A percentile compares a stretch with the other conserved stretches of the same genome.
phyloP scores from a whole-genome alignment of 225 moss, liverwort and hornwort species.

The Bryoerythrophyllum caledonicum region DNA sequence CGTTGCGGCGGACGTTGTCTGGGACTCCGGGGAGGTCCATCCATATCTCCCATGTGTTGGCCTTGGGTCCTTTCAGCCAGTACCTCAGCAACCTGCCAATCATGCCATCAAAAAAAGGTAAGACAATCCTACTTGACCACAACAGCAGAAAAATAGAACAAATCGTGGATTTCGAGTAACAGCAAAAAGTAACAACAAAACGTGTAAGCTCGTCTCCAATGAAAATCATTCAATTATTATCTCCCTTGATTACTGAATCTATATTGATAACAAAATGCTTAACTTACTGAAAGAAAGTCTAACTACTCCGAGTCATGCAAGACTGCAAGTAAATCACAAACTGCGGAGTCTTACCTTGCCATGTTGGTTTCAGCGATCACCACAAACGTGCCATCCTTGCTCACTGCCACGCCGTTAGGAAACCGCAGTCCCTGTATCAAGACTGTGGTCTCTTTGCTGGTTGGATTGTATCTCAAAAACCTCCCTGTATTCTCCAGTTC shows the following conservation, averaged over 20 bases:
- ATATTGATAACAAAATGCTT: no score
- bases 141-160: no score
- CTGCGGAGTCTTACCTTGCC: conserved; percentile 44
- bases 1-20: conserved; percentile 63
- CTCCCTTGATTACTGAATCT: no score
- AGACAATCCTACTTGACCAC: no score
- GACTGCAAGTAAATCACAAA: not conserved
- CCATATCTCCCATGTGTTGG: conserved; percentile 51
- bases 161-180: no score
- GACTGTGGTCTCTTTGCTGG: conserved; percentile 52
- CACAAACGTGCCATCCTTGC: conserved; percentile 67
- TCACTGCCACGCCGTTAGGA: conserved; percentile 67
- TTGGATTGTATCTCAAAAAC: conserved; percentile 59
- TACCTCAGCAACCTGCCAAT: conserved; percentile 30
- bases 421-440: conserved; percentile 45
- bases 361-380: conserved; percentile 46
- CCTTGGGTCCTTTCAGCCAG: conserved; percentile 48
- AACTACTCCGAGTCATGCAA: not conserved
- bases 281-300: no score
- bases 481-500: conserved; percentile 65
- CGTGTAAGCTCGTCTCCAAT: no score
- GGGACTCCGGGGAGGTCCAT: conserved; percentile 60
- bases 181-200: no score
- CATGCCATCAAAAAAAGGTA: not conserved
- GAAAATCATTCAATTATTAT: no score